Conservation (phyloP, 2,329 filamentous ascomycete species). For the Penicillium sp. region DNA sequence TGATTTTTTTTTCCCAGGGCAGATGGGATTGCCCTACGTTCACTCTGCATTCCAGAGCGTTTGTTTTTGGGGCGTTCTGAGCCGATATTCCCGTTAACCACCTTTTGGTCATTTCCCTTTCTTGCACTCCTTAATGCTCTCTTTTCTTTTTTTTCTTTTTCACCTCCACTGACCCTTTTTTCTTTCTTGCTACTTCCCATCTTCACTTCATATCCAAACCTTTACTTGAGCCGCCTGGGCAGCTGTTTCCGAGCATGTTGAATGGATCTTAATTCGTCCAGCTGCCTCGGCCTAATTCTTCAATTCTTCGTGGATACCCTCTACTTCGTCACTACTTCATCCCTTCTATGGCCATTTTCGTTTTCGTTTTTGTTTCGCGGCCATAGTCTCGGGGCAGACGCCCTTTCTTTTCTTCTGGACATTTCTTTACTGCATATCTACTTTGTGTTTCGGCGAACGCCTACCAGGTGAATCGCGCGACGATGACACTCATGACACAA, state of each 20-base stretch:
- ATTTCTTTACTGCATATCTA: constrained; percentile 13
- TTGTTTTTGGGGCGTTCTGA: constrained; percentile 19
- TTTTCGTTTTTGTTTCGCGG: constrained; percentile 15
- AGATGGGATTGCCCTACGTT: constrained; percentile 2
- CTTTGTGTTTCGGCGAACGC: constrained; percentile 9
- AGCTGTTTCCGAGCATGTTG: constrained; percentile 22
- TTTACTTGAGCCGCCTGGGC: constrained; percentile 24
- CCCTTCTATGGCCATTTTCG: constrained; percentile 10
- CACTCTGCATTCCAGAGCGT: constrained; percentile 20
- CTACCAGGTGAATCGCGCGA: constrained; percentile 2
- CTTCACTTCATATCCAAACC: constrained; percentile 1
- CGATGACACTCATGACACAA: constrained; percentile 15
- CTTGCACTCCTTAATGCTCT: constrained; percentile 7
- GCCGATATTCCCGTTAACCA: constrained; percentile 12
- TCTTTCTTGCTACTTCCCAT: constrained; percentile 10
- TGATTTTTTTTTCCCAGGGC: constrained; percentile 1
- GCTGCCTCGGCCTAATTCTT: constrained; percentile 24
- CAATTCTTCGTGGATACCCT: constrained; percentile 27
- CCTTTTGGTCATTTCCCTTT: constrained; percentile 4
- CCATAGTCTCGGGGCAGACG: constrained; percentile 9
- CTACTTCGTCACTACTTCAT: constrained; percentile 12
- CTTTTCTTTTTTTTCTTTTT: constrained; percentile 11
- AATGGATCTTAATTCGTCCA: not conserved
- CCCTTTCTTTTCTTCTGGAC: constrained; percentile 8
- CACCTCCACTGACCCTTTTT: constrained; percentile 16